These are phyloP conservation scores for Ceratonia siliqua DNA, from an alignment of 306 rosid genomes.

Conservation along the genomic window DNA sequence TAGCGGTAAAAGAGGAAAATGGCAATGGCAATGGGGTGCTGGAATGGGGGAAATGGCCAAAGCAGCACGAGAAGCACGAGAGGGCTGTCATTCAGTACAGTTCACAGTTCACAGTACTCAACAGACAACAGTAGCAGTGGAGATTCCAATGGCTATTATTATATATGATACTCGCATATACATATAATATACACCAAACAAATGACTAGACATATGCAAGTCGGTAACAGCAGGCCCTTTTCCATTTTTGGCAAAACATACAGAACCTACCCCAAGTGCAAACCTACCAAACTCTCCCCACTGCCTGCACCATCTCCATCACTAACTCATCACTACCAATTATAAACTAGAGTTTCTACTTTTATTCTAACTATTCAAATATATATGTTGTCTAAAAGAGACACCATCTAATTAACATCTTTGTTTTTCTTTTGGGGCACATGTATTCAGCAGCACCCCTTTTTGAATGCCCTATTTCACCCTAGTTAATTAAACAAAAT, in stretches of 20 bases:
- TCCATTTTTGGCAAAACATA: slow-evolving; percentile 35
- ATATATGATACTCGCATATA: neutral
- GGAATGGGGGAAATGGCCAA: slow-evolving; percentile 16
- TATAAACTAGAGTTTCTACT: neutral
- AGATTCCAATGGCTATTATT: slow-evolving; percentile 29
- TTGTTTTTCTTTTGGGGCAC: slow-evolving; percentile 23
- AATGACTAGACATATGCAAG: slow-evolving; percentile 12
- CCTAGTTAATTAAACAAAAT: no score
- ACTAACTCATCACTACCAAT: neutral
- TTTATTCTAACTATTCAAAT: neutral
- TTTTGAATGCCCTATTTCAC: neutral
- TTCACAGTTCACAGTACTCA: slow-evolving; percentile 33
- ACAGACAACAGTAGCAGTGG: slow-evolving; percentile 34
- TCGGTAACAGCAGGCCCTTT: slow-evolving; percentile 21
- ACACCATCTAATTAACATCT: neutral
- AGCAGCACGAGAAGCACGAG: slow-evolving; percentile 38
- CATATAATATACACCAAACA: neutral
- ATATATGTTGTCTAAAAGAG: neutral
- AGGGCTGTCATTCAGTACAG: slow-evolving; percentile 34
- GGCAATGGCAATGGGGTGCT: neutral
- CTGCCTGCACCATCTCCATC: no score
- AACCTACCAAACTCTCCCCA: neutral
- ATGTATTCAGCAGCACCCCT: neutral
- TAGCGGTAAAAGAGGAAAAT: neutral
- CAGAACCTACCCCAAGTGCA: slow-evolving; percentile 2